Evolutionary conservation across 306 rosid genomes (phyloP).

Genomic region (Corylus americana): DNA sequence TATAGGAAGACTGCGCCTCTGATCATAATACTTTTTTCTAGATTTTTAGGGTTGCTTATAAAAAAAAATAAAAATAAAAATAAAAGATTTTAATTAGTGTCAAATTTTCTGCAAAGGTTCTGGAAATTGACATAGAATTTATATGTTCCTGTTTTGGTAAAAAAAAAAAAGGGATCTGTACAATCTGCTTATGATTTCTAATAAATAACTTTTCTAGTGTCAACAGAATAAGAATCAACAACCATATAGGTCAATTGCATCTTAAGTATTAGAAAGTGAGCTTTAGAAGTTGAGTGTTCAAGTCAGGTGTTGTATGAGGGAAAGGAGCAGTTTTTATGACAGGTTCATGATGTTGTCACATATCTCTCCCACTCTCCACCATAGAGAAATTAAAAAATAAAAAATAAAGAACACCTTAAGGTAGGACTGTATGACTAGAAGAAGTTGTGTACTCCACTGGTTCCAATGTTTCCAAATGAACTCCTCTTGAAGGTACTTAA

Average conservation of each 20-base stretch:
- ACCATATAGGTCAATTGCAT: background rate
- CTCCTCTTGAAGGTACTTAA: background rate
- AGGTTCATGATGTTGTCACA: background rate
- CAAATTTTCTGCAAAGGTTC: background rate
- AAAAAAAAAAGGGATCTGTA: background rate
- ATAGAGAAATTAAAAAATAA: background rate
- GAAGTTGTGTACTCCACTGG: background rate
- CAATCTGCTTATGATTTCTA: background rate
- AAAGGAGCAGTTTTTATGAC: background rate
- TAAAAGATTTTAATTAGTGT: background rate
- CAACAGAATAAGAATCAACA: background rate
- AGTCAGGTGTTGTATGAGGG: background rate
- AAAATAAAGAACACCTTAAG: background rate
- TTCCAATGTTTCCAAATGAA: background rate
- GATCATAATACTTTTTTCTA: background rate
- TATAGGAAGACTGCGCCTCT: background rate
- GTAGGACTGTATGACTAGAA: background rate
- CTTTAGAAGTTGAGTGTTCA: background rate
- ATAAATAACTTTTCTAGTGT: too few relatives aligned
- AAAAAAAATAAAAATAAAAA: too few relatives aligned
- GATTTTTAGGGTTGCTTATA: too few relatives aligned
- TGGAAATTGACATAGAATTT: background rate
- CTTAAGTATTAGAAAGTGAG: background rate
- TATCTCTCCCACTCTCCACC: background rate
- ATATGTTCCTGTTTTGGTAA: background rate